A percentile compares a stretch with the other conserved stretches of the same genome.
phyloP scores from a whole-genome alignment of 345 rosid species.

The Lumnitzera littorea region DNA sequence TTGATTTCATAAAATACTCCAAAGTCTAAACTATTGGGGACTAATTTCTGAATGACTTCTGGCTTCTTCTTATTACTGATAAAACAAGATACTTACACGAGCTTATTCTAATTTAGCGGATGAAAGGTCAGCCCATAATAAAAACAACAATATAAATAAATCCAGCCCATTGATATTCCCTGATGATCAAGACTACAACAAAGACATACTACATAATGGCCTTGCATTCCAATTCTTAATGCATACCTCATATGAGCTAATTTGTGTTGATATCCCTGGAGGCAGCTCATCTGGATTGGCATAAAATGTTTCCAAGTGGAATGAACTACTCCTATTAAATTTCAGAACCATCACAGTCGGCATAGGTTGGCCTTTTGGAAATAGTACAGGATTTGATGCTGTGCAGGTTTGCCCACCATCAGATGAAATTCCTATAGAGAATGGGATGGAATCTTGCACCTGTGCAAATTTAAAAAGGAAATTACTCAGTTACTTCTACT shows the following conservation, averaged over 20 bases:
- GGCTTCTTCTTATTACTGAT: too few relatives aligned
- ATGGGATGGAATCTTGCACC: slow-evolving; percentile 57
- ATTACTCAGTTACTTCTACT: background rate
- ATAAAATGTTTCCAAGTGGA: slow-evolving; percentile 46
- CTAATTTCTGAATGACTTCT: too few relatives aligned
- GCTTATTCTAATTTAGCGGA: too few relatives aligned
- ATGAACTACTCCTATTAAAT: slow-evolving; percentile 25
- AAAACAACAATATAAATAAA: too few relatives aligned
- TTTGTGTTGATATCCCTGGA: slow-evolving; percentile 27
- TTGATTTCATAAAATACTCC: too few relatives aligned
- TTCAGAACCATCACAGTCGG: slow-evolving; percentile 43
- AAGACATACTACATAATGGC: too few relatives aligned
- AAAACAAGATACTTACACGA: too few relatives aligned
- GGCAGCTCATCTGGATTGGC: slow-evolving; percentile 38
- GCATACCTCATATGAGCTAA: slow-evolving; percentile 37
- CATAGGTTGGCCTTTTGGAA: slow-evolving; percentile 41
- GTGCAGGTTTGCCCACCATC: slow-evolving; percentile 27
- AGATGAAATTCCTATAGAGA: slow-evolving; percentile 42
- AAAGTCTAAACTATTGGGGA: too few relatives aligned
- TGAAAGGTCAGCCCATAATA: too few relatives aligned
- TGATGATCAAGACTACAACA: too few relatives aligned
- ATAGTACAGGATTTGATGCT: slow-evolving; percentile 28
- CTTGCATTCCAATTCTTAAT: background rate
- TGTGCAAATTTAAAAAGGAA: slow-evolving; percentile 7
- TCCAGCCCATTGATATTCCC: too few relatives aligned